Evolutionary conservation across 169 alveolate species (phyloP), one percentile per base, ranked within the genome.

Genomic region (Cyclospora cayetanensis): DNA sequence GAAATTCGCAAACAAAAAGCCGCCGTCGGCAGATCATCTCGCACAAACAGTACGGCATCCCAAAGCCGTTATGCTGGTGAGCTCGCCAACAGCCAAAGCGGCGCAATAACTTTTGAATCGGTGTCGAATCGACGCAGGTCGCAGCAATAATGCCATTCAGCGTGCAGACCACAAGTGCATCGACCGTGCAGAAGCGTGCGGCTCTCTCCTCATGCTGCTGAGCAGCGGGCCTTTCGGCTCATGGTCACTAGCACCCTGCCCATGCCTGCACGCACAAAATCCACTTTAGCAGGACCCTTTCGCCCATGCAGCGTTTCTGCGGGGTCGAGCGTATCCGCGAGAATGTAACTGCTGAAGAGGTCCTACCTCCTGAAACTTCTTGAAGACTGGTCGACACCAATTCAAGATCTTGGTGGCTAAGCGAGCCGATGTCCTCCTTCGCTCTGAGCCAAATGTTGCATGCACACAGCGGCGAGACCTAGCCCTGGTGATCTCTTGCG

Each of bases 351-450:
- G 25, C 35, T 5, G 72, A 60, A 31, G 4, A n/a, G 25, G 7
- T 15, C 35, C 31, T 29, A 80, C 90, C 90, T 12, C 60, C 90
- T n/a, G 90, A 50, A 34, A 80, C 42, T 12, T 18, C 31, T 76
- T 80, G 90, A 1, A 80, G 31, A 35, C 90, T 80, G 60, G 39
- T 25, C 1, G 90, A 27, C 1, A 53, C 3, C 37, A 80, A 53
- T 4, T 50, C 72, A 39, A 80, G 53, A n/a, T 80, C 90, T 15
- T 27, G 46, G 46, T 77, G 88, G 31, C 29, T 39, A 1, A 77
- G 88, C 0, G 31, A 34, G 34, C 37, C 70, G 4, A 77, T 34
- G 2, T 77, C 88, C 9, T 25, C 70, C 12, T 31, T 27, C 50
- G 88, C 88, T 7, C 88, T 77, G 88, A 80, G 25, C 9, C 41